Percentiles rank a stretch among this genome's conserved stretches.
These are phyloP conservation scores for Coemansia sp. DNA, from an alignment of 192 early-diverging fungal genomes.

Conservation along the genomic window DNA sequence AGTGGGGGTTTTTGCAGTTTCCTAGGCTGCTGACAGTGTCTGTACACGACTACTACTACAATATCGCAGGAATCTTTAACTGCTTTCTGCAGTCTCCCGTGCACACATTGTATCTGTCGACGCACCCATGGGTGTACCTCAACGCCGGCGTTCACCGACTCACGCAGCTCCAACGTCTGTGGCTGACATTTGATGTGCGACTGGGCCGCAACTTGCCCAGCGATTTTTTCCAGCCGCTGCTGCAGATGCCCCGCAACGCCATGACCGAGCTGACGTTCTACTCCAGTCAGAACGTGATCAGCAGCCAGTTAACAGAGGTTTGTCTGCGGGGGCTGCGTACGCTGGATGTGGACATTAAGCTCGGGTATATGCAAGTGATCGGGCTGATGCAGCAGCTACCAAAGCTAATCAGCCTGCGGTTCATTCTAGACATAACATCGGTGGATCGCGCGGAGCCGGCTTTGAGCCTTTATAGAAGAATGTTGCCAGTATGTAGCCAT, in stretches of 20 bases:
- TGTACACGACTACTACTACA: constrained; percentile 7
- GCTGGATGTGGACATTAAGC: constrained; percentile 3
- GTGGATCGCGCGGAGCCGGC: neutral
- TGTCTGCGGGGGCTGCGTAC: neutral
- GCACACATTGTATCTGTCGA: neutral
- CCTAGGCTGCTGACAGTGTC: neutral
- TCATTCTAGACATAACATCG: neutral
- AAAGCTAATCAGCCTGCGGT: neutral
- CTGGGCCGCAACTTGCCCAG: neutral
- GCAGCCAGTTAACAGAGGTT: neutral
- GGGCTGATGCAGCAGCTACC: neutral
- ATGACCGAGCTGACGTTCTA: neutral
- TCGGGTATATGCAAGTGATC: neutral
- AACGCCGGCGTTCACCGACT: neutral
- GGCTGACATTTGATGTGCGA: neutral
- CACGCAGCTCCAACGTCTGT: neutral
- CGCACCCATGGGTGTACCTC: neutral
- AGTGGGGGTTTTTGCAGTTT: neutral
- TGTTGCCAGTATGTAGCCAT: neutral
- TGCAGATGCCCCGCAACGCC: neutral
- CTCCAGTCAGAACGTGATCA: neutral
- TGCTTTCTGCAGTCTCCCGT: neutral
- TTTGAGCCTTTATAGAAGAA: neutral
- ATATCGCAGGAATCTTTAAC: neutral
- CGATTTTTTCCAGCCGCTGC: neutral